Evolutionary conservation across 306 rosid species (phyloP).

Genomic region (Cucurbita moschata): DNA sequence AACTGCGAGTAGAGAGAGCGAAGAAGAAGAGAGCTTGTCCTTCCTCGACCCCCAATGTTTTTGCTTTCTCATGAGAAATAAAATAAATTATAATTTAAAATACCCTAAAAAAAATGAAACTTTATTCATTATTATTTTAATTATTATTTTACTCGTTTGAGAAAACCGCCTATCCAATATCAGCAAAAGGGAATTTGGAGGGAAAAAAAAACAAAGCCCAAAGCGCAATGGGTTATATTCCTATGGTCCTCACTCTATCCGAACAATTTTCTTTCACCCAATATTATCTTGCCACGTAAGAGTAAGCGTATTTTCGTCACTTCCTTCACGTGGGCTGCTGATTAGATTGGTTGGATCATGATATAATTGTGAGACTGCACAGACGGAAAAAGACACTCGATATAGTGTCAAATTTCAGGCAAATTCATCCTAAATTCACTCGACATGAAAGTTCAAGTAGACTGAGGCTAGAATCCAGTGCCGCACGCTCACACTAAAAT

Average conservation of each 20-base stretch:
- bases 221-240: slow-evolving; percentile 1
- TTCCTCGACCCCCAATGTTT: slow-evolving; percentile 7
- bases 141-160: slow-evolving; percentile 2
- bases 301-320: neutral
- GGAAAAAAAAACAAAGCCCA: neutral
- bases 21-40: neutral
- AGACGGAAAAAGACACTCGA: neutral
- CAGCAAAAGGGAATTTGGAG: neutral
- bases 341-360: neutral
- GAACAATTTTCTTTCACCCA: neutral
- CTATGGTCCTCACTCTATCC: neutral
- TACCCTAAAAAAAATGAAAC: neutral
- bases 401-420: neutral
- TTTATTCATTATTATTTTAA: neutral
- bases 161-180: neutral
- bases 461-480: neutral
- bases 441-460: slow-evolving; percentile 7
- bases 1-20: neutral
- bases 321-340: neutral
- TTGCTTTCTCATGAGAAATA: neutral
- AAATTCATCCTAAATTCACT: slow-evolving; percentile 12
- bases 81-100: neutral
- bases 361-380: neutral
- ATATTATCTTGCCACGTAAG: neutral
- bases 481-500: neutral